Base-by-base conservation (phyloP, 2,329 filamentous ascomycete species). In the Cercospora canescens region DNA sequence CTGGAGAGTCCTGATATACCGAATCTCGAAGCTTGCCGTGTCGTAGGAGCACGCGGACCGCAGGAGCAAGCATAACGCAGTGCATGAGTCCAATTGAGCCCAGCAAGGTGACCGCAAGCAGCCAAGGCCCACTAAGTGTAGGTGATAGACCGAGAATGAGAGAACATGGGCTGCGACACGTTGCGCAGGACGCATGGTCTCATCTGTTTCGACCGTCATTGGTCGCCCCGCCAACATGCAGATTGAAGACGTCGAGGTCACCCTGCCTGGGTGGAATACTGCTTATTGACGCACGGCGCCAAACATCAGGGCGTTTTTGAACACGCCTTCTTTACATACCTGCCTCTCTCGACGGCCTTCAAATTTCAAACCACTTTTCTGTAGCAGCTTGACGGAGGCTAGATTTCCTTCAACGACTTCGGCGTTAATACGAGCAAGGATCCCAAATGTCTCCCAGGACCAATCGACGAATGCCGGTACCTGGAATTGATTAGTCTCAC, bases 281-380 rank as follows among this genome's bases (percentile, higher is more conserved):
- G 7, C 7, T 55, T 26, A 35, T 35, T 70, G 70, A 64, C 76
- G 79, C 57, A 76, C 68, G 66, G 78, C 65, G 3, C 79, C 80
- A 70, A 73, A 79, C 16, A 78, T 32, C 57, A 78, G 67, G 64
- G 75, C 32, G 70, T 78, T 78, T 60, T 61, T 62, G 4, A 76
- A 66, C 56, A 72, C 66, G 0, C 79, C 80, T 62, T 75, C 60
- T 74, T 80, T 82, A 65, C 72, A 73, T 14, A 74, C 68, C 62
- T 76, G 71, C 6, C 71, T 75, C 71, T 72, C 77, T 68, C 77
- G 62, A 28, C 75, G 70, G 1, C 79, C 80, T 68, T 82, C 81
- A 21, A 62, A 56, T 32, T 52, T 60, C 70, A 78, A 82, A 8
- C 80, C 80, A 64, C 74, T 75, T 72, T 77, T 79, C 64, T 77